phyloP scores from a whole-genome alignment of 768 basidiomycete genomes.

The Stropharia rugosoannulata region DNA sequence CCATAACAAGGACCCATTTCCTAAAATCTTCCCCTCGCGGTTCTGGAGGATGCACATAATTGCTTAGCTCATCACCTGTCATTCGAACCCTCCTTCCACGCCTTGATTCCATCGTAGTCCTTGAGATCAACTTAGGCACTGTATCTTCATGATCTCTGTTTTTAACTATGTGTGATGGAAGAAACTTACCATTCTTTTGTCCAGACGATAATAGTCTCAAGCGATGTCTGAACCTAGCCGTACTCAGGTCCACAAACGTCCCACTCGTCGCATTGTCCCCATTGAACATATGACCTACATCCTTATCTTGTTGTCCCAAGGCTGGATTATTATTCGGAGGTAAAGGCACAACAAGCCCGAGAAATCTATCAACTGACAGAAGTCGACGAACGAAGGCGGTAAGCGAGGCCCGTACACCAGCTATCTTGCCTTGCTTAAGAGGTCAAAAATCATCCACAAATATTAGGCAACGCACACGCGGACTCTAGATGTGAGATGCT shows the following conservation, averaged over 20 bases:
- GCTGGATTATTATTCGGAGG: no score
- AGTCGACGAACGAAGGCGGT: no score
- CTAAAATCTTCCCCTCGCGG: slow-evolving; percentile 11
- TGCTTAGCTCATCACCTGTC: slow-evolving; percentile 9
- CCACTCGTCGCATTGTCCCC: no score
- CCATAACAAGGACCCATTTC: slow-evolving; percentile 13
- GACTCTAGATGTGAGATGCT: no score
- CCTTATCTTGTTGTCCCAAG: no score
- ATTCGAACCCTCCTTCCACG: neutral
- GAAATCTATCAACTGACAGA: no score
- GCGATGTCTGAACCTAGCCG: slow-evolving; percentile 5
- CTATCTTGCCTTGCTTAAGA: no score
- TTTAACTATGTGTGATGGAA: neutral
- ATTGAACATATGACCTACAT: no score
- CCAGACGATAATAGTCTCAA: slow-evolving; percentile 3
- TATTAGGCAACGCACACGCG: no score
- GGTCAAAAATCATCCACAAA: no score
- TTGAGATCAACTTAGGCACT: neutral
- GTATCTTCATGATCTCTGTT: neutral
- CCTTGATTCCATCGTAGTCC: neutral
- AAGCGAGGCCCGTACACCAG: no score
- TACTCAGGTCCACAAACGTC: slow-evolving; percentile 4
- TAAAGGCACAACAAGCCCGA: no score
- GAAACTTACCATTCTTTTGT: slow-evolving; percentile 6
- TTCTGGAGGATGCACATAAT: slow-evolving; percentile 4